phyloP scores from a whole-genome alignment of 176 grass and related monocot species.

The Otatea glauca region DNA sequence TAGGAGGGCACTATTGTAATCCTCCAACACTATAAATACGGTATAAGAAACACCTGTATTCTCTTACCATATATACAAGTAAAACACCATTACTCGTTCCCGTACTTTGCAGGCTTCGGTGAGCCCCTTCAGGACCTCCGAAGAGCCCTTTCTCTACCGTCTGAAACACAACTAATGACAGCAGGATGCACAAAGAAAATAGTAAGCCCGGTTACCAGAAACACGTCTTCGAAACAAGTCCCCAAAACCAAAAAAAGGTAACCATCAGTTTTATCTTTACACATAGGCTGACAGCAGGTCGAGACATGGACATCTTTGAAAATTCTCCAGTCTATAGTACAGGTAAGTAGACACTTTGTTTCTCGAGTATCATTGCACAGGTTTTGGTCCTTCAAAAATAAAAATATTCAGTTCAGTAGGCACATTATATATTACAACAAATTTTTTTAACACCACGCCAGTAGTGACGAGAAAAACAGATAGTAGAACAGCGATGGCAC shows the following conservation, averaged over 20 bases:
- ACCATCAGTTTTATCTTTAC: slow-evolving; percentile 12
- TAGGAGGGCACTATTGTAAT: too few species aligned
- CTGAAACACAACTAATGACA: too few species aligned
- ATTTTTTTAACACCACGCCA: background rate
- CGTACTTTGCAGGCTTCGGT: too few species aligned
- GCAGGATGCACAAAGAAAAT: background rate
- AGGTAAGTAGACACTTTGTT: background rate
- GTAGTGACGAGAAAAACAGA: background rate
- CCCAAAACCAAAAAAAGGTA: background rate
- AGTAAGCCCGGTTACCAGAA: background rate
- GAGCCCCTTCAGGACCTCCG: too few species aligned
- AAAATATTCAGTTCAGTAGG: slow-evolving; percentile 6
- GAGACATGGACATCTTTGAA: slow-evolving; percentile 3
- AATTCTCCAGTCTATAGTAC: background rate
- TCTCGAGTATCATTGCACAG: background rate
- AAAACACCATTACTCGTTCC: too few species aligned
- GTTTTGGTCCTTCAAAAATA: slow-evolving; percentile 32
- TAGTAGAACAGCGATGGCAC: background rate
- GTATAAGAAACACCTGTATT: too few species aligned
- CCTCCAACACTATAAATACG: too few species aligned
- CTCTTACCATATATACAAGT: too few species aligned
- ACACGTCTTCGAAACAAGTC: background rate
- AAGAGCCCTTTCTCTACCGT: too few species aligned
- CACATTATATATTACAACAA: background rate
- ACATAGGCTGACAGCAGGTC: background rate